Evolutionary conservation across 1,284 basidiomycete species (phyloP), one percentile per base, ranked within the genome.

Genomic region (Volvariella volvacea): DNA sequence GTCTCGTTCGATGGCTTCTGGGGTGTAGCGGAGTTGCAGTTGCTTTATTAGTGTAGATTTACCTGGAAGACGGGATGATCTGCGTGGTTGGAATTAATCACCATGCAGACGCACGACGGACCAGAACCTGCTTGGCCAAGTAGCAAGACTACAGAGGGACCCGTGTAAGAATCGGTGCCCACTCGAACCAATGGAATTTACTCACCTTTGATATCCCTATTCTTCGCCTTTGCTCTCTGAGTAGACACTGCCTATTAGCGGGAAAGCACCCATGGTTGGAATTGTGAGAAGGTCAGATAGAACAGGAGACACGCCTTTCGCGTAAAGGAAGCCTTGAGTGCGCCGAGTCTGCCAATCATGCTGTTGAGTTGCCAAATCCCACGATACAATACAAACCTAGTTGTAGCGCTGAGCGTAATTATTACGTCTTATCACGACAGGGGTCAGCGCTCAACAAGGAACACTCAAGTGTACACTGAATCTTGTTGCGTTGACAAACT

Each of bases 11-110:
- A 89, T 70, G 1, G 78, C 67, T 46, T 77, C 70, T 4, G 82
- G 80, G 2, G 84, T 78, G 54, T 88, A 87, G 61, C 80, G 81
- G 1, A 89, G 70, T 56, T 89, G 86, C 55, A 89, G 87, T 61
- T 89, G 83, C 53, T 87, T 88, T 55, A 83, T 82, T 6, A 88
- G 68, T 1, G 85, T 87, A 0, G 83, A 85, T 60, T 88, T 88
- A 41, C 85, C 85, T 72, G 45, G n/a, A n/a, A n/a, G n/a, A n/a
- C n/a, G n/a, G n/a, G n/a, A n/a, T n/a, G n/a, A n/a, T n/a, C n/a
- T n/a, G n/a, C n/a, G 22, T 6, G 25, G 25, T 25, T 10, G 15
- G n/a, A 4, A n/a, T 6, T 36, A 20, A 15, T n/a, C n/a, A n/a
- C n/a, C n/a, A 36, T 36, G 39, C 6, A 41, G 37, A 38, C 37